Conservation (phyloP, 495 filamentous ascomycete species). For the Gamarada debralockiae region DNA sequence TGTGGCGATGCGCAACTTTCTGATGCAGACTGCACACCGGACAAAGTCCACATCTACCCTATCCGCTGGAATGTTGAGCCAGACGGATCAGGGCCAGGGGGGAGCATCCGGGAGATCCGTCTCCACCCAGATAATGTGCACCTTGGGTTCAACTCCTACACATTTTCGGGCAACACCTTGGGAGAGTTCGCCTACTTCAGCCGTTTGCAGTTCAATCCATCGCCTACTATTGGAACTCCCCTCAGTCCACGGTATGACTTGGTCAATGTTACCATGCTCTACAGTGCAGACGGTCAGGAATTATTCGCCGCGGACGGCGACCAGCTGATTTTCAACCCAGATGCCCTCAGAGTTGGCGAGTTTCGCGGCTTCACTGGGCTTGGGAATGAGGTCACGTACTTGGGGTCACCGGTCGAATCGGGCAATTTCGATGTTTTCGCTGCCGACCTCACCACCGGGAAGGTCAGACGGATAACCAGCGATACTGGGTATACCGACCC, state of each 20-base stretch:
- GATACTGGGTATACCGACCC: slow-evolving; percentile 30
- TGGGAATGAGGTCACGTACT: slow-evolving; percentile 26
- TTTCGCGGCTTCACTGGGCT: slow-evolving; percentile 28
- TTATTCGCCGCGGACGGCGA: slow-evolving; percentile 14
- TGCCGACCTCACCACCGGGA: slow-evolving; percentile 22
- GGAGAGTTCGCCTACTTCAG: slow-evolving; percentile 13
- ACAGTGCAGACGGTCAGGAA: neutral
- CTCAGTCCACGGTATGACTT: slow-evolving; percentile 22
- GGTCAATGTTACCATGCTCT: slow-evolving; percentile 18
- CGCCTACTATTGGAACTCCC: slow-evolving; percentile 17
- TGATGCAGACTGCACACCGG: slow-evolving; percentile 14
- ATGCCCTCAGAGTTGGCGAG: slow-evolving; percentile 26
- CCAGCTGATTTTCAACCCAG: slow-evolving; percentile 18
- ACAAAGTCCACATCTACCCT: slow-evolving; percentile 18
- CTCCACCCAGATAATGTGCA: slow-evolving; percentile 21
- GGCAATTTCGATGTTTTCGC: slow-evolving; percentile 30
- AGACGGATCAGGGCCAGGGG: slow-evolving; percentile 19
- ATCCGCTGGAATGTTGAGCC: slow-evolving; percentile 21
- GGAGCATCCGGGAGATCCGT: slow-evolving; percentile 19
- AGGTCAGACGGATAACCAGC: slow-evolving; percentile 24
- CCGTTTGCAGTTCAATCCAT: slow-evolving; percentile 20
- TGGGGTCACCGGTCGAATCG: slow-evolving; percentile 25
- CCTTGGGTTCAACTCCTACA: slow-evolving; percentile 20
- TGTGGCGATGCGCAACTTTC: slow-evolving; percentile 18
- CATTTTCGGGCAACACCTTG: neutral